Conservation (phyloP, 345 rosid species). For the Melastoma malabathricum region DNA sequence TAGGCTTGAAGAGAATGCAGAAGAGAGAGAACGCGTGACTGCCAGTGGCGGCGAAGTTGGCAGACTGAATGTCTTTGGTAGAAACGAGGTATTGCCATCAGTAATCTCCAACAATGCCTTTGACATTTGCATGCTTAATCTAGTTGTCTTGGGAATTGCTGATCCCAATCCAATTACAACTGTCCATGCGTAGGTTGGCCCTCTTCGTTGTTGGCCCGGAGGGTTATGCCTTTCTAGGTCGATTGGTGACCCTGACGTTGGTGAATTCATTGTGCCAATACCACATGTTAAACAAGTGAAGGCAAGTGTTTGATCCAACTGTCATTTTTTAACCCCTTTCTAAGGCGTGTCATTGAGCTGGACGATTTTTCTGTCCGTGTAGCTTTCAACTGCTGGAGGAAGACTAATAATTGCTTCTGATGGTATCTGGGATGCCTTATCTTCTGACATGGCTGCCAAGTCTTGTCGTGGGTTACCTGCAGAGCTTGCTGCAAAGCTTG, state of each 20-base stretch:
- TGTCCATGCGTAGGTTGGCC: slow-evolving; percentile 57
- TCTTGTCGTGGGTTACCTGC: slow-evolving; percentile 91
- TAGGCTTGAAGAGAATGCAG: slow-evolving; percentile 91
- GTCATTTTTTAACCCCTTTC: neutral
- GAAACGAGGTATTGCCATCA: slow-evolving; percentile 60
- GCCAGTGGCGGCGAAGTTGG: slow-evolving; percentile 99
- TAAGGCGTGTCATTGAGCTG: too few relatives aligned
- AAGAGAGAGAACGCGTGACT: slow-evolving; percentile 98
- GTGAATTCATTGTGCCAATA: slow-evolving; percentile 92
- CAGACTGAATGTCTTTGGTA: slow-evolving; percentile 89
- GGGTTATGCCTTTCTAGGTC: slow-evolving; percentile 98
- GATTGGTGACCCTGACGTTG: slow-evolving; percentile 98
- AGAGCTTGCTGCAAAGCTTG: slow-evolving; percentile 93
- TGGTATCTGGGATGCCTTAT: slow-evolving; percentile 95
- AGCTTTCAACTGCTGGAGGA: slow-evolving; percentile 94
- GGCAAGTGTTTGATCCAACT: slow-evolving; percentile 24
- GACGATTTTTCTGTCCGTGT: slow-evolving; percentile 5
- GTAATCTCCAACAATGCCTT: neutral
- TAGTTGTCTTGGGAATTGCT: neutral
- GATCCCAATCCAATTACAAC: neutral
- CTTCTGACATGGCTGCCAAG: slow-evolving; percentile 92
- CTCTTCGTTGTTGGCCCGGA: slow-evolving; percentile 99
- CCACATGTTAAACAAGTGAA: slow-evolving; percentile 99
- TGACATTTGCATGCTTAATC: neutral
- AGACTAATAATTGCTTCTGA: slow-evolving; percentile 96